A percentile compares a stretch with the other conserved stretches of the same genome.
Evolutionary conservation across 306 rosid genomes (phyloP).

Genomic region (Prunus mongolica): DNA sequence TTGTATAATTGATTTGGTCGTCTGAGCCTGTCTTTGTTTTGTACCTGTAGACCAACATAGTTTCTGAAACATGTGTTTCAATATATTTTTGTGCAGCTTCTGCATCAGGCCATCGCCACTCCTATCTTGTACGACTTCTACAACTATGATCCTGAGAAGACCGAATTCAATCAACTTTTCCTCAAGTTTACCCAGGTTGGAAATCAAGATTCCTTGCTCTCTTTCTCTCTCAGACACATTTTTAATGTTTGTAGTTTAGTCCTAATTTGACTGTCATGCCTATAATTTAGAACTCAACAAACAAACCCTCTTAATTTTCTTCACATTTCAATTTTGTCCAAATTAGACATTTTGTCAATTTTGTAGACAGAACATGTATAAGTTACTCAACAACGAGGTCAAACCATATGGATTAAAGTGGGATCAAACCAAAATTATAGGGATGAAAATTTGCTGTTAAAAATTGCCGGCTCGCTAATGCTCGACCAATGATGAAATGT

Average conservation of each 20-base stretch:
- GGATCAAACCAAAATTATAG: not conserved
- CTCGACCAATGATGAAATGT: not conserved
- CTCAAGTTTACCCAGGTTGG: conserved; percentile 59
- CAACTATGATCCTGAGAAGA: conserved; percentile 55
- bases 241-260: not conserved
- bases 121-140: conserved; percentile 68
- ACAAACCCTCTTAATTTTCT: not conserved
- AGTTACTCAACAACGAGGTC: not conserved
- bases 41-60: not conserved
- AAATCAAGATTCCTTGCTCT: not conserved
- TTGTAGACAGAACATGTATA: not conserved
- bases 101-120: conserved; percentile 49
- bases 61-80: not conserved
- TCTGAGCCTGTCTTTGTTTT: not conserved
- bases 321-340: not conserved
- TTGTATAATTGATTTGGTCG: conserved; percentile 5
- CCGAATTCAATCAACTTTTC: conserved; percentile 56
- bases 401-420: not conserved
- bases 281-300: not conserved
- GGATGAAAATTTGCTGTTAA: not conserved
- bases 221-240: not conserved
- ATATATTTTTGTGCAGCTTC: conserved; percentile 35
- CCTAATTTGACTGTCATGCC: not conserved
- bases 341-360: not conserved
- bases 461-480: not conserved